Percentiles rank a stretch among this genome's conserved stretches.
phyloP scores from a whole-genome alignment of 495 filamentous ascomycete species.

The Daldinia caldariorum region DNA sequence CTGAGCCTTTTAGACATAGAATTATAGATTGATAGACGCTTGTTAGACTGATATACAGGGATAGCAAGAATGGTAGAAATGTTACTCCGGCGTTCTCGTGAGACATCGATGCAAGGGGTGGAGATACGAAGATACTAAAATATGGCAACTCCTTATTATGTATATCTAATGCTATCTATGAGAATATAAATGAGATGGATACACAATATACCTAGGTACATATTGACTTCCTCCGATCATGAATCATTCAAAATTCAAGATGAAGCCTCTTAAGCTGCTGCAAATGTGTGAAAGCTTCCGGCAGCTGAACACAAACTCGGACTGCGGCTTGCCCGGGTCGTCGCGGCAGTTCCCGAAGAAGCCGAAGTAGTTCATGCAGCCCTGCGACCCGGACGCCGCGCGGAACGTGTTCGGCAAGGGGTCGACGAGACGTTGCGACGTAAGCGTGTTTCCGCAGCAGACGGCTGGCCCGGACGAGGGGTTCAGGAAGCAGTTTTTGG shows the following conservation, averaged over 20 bases:
- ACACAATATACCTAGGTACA: too few relatives aligned
- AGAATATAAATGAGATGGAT: not conserved
- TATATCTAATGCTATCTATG: not conserved
- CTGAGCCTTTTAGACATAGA: not conserved
- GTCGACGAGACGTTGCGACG: conserved; percentile 87
- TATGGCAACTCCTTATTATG: not conserved
- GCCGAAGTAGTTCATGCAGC: conserved; percentile 76
- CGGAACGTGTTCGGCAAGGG: conserved; percentile 90
- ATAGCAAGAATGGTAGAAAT: not conserved
- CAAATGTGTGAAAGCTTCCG: conserved; percentile 29
- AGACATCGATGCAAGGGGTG: not conserved
- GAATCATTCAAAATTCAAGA: conserved; percentile 1
- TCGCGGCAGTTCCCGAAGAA: conserved; percentile 73
- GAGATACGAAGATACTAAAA: not conserved
- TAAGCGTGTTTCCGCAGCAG: conserved; percentile 91
- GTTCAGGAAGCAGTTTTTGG: conserved; percentile 76
- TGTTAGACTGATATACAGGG: not conserved
- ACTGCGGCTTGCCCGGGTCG: conserved; percentile 61
- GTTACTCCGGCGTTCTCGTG: not conserved
- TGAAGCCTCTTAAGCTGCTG: conserved; percentile 30
- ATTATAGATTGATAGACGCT: not conserved
- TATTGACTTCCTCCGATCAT: not conserved
- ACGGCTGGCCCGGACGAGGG: conserved; percentile 58
- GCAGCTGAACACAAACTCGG: conserved; percentile 79
- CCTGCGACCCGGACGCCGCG: conserved; percentile 88